These are phyloP conservation scores for Calonectria crousiana DNA, from an alignment of 2,329 filamentous ascomycete species.

Conservation along the genomic window DNA sequence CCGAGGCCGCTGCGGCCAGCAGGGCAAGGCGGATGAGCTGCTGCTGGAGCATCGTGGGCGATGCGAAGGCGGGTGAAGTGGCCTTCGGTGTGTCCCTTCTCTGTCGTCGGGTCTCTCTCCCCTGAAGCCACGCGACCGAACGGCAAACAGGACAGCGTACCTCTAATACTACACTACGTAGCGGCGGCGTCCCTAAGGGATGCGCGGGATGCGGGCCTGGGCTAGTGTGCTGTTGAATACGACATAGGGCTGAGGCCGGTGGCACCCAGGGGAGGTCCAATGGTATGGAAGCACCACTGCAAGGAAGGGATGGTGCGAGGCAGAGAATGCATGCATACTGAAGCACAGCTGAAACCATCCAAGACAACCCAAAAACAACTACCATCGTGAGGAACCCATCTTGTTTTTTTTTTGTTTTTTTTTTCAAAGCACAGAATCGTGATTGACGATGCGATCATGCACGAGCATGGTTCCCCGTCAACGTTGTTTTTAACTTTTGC, in stretches of 20 bases:
- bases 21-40: constrained; percentile 26
- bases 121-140: not conserved
- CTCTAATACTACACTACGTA: not conserved
- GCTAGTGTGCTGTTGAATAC: not conserved
- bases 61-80: not conserved
- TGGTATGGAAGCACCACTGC: not conserved
- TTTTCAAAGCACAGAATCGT: not conserved
- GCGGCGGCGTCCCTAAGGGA: not conserved
- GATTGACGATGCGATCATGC: not conserved
- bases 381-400: not conserved
- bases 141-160: not conserved
- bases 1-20: constrained; percentile 32
- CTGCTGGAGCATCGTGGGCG: not conserved
- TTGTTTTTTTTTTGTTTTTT: not conserved
- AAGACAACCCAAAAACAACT: not conserved
- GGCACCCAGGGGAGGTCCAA: not conserved
- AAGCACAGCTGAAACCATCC: not conserved
- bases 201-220: constrained; percentile 1
- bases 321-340: not conserved
- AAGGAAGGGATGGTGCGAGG: not conserved
- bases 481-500: constrained; percentile 8
- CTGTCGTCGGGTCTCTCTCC: not conserved
- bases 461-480: not conserved
- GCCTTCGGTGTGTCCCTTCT: not conserved
- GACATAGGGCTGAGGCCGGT: constrained; percentile 2